Base-by-base conservation (phyloP, 768 basidiomycete genomes). In the Gautieria morchelliformis region DNA sequence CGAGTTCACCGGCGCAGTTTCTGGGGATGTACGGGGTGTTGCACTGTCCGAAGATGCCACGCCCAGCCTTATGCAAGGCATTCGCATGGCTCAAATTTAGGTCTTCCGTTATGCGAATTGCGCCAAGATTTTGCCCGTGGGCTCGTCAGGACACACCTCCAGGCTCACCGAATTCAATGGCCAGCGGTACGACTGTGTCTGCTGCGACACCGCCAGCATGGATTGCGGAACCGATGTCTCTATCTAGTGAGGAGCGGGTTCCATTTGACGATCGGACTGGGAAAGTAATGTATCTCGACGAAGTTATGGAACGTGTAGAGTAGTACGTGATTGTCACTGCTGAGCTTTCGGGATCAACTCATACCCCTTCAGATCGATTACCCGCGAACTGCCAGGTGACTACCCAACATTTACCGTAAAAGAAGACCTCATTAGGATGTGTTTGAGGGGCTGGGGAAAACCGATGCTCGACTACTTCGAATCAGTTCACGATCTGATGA, bases 371-470 rank as follows among this genome's bases (percentile, higher is more conserved):
- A 89, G 88, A 20, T 79, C 87, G 1, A 76, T 82, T 4, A 83
- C 85, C 0, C 79, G 88, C 1, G 86, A 89, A 62, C 74, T 89
- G 0, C 86, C 85, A 0, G 82, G 79, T 14, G 76, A 78, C 59
- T 84, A 80, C 59, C 85, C 87, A 27, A 41, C 86, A 0, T 87
- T 83, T 59, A 70, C 81, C 0, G 82, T 88, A 0, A 78, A 81
- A 49, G 66, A 73, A 10, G 63, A 66, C 0, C 83, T 78, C 59
- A 83, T 89, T 52, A 56, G 45, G 40, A 40, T 56, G 19, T 45
- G 22, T 20, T 44, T 56, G 17, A 20, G 45, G 11, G 55, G 44
- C 27, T 56, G 55, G 55, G 32, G 55, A 3, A 56, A 27, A 35
- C 55, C 55, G 1, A 56, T 56, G 55, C 14, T 46, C n/a, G 44